phyloP scores from a whole-genome alignment of 2,329 filamentous ascomycete genomes.

The Thielaviopsis euricoi region DNA sequence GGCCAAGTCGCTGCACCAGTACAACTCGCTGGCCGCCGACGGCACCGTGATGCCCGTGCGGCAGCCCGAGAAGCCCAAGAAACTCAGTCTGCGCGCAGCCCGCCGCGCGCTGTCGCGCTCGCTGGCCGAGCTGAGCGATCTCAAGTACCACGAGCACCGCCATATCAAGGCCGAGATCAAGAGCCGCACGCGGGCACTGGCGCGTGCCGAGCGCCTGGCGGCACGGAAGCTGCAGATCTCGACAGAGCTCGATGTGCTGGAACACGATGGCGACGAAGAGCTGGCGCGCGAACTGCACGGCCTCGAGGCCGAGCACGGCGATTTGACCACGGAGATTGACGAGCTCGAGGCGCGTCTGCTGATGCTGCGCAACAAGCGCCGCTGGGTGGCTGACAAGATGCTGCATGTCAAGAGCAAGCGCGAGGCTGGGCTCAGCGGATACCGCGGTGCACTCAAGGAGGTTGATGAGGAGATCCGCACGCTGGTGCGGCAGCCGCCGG shows the following conservation, averaged over 20 bases:
- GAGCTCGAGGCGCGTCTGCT: conserved; percentile 48
- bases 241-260: conserved; percentile 35
- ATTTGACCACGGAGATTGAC: conserved; percentile 45
- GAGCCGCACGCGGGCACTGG: conserved; percentile 39
- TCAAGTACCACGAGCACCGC: conserved; percentile 54
- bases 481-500: conserved; percentile 41
- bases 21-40: conserved; percentile 21
- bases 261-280: conserved; percentile 39
- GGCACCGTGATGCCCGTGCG: conserved; percentile 43
- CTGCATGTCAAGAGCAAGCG: conserved; percentile 46
- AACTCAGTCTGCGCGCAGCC: conserved; percentile 41
- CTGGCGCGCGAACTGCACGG: conserved; percentile 42
- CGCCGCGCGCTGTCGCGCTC: conserved; percentile 46
- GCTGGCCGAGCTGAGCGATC: conserved; percentile 44
- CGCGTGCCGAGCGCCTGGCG: conserved; percentile 36
- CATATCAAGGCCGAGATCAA: conserved; percentile 40
- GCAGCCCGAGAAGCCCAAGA: conserved; percentile 33
- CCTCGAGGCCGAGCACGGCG: conserved; percentile 37
- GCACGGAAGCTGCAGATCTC: conserved; percentile 33
- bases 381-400: conserved; percentile 42
- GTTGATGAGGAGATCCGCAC: conserved; percentile 44
- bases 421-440: conserved; percentile 57
- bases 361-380: conserved; percentile 41
- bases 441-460: conserved; percentile 48
- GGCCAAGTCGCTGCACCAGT: conserved; percentile 25